A percentile compares a stretch with the other conserved stretches of the same genome.
Evolutionary conservation across 805 yeast species (phyloP).

Genomic region (Saccharomycodes ludwigii): DNA sequence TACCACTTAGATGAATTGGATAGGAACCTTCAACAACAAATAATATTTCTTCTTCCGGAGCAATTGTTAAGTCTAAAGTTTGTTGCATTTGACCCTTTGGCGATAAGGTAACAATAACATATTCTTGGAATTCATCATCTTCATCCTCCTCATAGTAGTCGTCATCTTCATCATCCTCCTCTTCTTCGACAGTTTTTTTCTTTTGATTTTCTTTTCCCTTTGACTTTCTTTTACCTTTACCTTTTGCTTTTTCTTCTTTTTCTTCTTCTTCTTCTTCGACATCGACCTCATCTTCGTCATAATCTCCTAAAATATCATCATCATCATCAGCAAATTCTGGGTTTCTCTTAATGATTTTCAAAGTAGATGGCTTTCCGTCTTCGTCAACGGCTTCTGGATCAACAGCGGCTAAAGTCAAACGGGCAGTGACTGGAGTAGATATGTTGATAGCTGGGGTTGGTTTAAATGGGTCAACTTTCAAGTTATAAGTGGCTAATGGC

Average conservation of each 20-base stretch:
- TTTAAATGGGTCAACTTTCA: conserved; percentile 74
- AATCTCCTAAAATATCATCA: conserved; percentile 34
- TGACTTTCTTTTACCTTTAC: conserved; percentile 22
- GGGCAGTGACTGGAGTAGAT: conserved; percentile 79
- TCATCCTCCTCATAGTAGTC: conserved; percentile 46
- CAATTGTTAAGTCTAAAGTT: conserved; percentile 76
- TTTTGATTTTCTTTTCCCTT: conserved; percentile 29
- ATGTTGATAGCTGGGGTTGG: conserved; percentile 81
- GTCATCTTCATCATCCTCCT: conserved; percentile 34
- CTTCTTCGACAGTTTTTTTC: conserved; percentile 41
- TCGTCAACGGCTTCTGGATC: conserved; percentile 77
- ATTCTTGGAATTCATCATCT: conserved; percentile 73
- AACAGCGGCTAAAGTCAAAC: conserved; percentile 89
- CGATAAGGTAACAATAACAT: conserved; percentile 76
- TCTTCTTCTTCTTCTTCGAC: conserved; percentile 22
- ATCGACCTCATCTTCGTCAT: conserved; percentile 23
- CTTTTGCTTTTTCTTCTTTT: conserved; percentile 21
- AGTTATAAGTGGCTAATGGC: conserved; percentile 79
- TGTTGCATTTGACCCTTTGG: conserved; percentile 83
- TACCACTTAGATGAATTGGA: conserved; percentile 85
- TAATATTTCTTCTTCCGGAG: conserved; percentile 87
- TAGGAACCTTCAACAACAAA: conserved; percentile 95
- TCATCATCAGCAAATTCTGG: conserved; percentile 35
- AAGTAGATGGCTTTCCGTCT: conserved; percentile 75
- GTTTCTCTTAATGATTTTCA: conserved; percentile 73